phyloP scores from a whole-genome alignment of 202 grass and related monocot genomes.

The Cymbopogon flexuosus region DNA sequence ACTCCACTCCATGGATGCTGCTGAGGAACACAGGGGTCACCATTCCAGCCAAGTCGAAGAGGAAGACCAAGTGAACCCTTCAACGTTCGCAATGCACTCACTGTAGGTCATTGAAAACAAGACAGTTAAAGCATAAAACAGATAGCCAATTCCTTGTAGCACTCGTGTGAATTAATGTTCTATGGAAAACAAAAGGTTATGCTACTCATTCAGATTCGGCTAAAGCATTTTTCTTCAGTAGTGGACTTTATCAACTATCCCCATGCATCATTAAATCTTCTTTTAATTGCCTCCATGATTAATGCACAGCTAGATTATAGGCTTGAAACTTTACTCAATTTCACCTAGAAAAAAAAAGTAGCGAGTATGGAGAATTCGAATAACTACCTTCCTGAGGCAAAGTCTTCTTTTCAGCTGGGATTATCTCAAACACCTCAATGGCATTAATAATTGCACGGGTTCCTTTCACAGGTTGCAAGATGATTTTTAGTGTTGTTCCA shows the following conservation, averaged over 20 bases:
- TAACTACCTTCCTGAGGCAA: constrained; percentile 72
- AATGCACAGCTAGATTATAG: not conserved
- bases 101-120: constrained; percentile 37
- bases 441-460: constrained; percentile 64
- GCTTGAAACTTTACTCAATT: constrained; percentile 2
- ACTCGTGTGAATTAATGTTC: not conserved
- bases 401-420: constrained; percentile 73
- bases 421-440: constrained; percentile 89
- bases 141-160: not conserved
- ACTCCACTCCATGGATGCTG: constrained; percentile 97
- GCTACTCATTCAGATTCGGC: constrained; percentile 1
- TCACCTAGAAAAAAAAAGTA: constrained; percentile 13
- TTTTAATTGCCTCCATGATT: not conserved
- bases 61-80: constrained; percentile 82
- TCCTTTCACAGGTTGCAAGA: constrained; percentile 50
- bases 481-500: constrained; percentile 64
- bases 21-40: constrained; percentile 89
- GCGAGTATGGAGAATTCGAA: not conserved
- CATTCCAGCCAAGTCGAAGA: constrained; percentile 95
- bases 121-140: constrained; percentile 27
- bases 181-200: not conserved
- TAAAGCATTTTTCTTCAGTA: not conserved
- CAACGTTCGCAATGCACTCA: constrained; percentile 52
- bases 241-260: not conserved
- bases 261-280: not conserved